Evolutionary conservation across 768 basidiomycete genomes (phyloP).

Genomic region (Neoboletus magnificus): DNA sequence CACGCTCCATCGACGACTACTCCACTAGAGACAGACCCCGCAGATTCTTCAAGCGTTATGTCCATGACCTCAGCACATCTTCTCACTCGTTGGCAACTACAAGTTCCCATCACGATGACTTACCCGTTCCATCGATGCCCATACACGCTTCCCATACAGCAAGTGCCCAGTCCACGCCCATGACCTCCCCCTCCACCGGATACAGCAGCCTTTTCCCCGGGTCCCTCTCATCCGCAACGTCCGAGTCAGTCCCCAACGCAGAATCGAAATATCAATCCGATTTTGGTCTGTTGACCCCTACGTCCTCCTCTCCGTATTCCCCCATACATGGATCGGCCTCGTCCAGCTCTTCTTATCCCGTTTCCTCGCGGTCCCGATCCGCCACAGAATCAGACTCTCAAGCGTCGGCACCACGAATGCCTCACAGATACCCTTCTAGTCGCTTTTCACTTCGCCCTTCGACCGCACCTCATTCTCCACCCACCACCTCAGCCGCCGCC

Average conservation of each 20-base stretch:
- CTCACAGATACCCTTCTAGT: neutral
- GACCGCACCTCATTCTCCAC: slow-evolving; percentile 13
- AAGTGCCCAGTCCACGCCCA: slow-evolving; percentile 25
- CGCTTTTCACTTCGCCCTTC: slow-evolving; percentile 15
- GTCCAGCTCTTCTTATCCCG: slow-evolving; percentile 14
- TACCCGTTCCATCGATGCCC: slow-evolving; percentile 4
- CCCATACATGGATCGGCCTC: slow-evolving; percentile 11
- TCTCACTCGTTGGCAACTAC: slow-evolving; percentile 18
- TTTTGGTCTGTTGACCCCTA: slow-evolving; percentile 6
- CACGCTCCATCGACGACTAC: slow-evolving; percentile 18
- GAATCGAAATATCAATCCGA: slow-evolving; percentile 18
- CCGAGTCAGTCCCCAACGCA: slow-evolving; percentile 19
- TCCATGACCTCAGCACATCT: slow-evolving; percentile 12
- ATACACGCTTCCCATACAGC: neutral
- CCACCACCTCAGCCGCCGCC: neutral
- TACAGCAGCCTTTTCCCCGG: slow-evolving; percentile 17
- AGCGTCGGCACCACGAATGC: neutral
- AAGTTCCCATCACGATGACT: slow-evolving; percentile 10
- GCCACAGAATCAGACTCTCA: slow-evolving; percentile 20
- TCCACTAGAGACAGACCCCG: slow-evolving; percentile 6
- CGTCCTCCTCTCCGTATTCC: slow-evolving; percentile 9
- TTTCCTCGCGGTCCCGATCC: slow-evolving; percentile 15
- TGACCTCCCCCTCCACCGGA: slow-evolving; percentile 24
- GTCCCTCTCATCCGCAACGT: slow-evolving; percentile 24
- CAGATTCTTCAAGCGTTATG: slow-evolving; percentile 13